Conservation (phyloP, 495 filamentous ascomycete species). For the Recurvomyces mirabilis region DNA sequence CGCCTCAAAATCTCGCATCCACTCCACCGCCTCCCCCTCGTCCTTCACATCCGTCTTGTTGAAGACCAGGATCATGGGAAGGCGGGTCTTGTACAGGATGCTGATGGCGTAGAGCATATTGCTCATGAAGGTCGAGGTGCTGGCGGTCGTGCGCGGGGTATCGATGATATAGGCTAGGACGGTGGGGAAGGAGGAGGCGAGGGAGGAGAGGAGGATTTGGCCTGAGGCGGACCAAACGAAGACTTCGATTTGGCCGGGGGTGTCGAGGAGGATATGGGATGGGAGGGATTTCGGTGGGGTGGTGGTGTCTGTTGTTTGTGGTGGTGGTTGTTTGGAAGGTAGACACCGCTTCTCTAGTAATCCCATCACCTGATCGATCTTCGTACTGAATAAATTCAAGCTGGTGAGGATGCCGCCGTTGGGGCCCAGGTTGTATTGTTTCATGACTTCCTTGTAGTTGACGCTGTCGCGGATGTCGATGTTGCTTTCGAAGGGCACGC, state of each 20-base stretch:
- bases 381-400: conserved; percentile 91
- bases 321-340: conserved; percentile 43
- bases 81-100: conserved; percentile 95
- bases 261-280: conserved; percentile 79
- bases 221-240: conserved; percentile 96
- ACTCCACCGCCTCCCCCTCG: conserved; percentile 74
- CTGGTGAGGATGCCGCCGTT: conserved; percentile 98
- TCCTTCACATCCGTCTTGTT: conserved; percentile 96
- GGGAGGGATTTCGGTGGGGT: conserved; percentile 30
- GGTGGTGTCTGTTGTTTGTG: conserved; percentile 34
- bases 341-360: conserved; percentile 71
- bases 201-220: conserved; percentile 80
- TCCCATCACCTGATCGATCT: conserved; percentile 84
- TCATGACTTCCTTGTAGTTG: conserved; percentile 99
- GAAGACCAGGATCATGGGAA: conserved; percentile 97
- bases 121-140: conserved; percentile 94
- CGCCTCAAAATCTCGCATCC: conserved; percentile 98
- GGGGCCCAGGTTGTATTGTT: conserved; percentile 92
- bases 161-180: conserved; percentile 97
- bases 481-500: conserved; percentile 94
- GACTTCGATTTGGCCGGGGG: conserved; percentile 94
- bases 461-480: conserved; percentile 97
- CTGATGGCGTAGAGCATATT: conserved; percentile 99
- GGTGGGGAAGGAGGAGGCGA: conserved; percentile 88
- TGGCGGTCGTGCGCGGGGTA: conserved; percentile 71